These are phyloP conservation scores for Fusarium sp. DNA, from an alignment of 2,329 filamentous ascomycete genomes.

Conservation along the genomic window DNA sequence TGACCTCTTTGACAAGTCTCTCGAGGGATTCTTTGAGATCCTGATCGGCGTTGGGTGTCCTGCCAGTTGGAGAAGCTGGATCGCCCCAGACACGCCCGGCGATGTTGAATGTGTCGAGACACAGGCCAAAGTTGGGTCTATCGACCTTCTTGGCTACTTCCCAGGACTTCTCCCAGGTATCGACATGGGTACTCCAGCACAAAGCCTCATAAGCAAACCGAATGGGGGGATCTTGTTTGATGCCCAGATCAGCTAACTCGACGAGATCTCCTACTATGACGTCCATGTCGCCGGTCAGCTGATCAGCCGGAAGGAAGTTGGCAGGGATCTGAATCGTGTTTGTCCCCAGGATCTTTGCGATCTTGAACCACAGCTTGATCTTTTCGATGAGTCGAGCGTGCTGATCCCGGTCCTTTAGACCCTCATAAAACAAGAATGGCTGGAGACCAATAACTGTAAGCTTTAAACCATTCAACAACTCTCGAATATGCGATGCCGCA, in stretches of 20 bases:
- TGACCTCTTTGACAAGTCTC: background rate
- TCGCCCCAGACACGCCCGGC: slow-evolving; percentile 4
- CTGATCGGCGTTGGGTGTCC: slow-evolving; percentile 3
- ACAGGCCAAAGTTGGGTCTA: background rate
- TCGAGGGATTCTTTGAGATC: background rate
- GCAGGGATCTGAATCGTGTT: slow-evolving; percentile 11
- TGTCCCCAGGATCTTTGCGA: background rate
- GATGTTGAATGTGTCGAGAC: slow-evolving; percentile 15
- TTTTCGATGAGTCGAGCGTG: background rate
- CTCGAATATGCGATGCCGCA: background rate
- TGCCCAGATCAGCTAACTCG: background rate
- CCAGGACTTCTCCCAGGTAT: slow-evolving; percentile 14
- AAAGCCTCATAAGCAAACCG: slow-evolving; percentile 1
- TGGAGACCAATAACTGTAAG: slow-evolving; percentile 2
- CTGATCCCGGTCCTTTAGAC: background rate
- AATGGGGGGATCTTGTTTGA: background rate
- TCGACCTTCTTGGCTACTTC: background rate
- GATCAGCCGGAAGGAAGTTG: slow-evolving; percentile 11
- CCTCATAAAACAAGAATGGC: slow-evolving; percentile 13
- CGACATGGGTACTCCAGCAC: slow-evolving; percentile 7
- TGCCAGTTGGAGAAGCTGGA: background rate
- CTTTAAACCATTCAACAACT: background rate
- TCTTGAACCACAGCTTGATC: slow-evolving; percentile 6
- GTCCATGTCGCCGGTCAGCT: slow-evolving; percentile 7
- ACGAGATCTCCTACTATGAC: background rate